Percentiles rank a stretch among this genome's conserved stretches.
These are phyloP conservation scores for Aspergillus texensis DNA, from an alignment of 2,329 filamentous ascomycete genomes.

Conservation along the genomic window DNA sequence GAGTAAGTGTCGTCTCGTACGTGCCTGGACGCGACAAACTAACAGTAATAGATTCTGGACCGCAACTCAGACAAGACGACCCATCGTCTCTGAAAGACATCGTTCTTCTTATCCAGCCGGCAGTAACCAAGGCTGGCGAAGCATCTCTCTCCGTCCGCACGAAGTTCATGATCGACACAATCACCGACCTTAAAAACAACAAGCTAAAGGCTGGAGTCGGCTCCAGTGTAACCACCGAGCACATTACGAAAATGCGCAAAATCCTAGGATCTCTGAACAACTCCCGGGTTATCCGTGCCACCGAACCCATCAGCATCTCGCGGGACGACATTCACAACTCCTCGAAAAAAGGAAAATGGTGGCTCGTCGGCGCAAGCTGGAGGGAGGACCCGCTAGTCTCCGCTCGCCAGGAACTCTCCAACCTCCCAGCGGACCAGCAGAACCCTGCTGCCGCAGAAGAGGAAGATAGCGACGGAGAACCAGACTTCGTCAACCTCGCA, in stretches of 20 bases:
- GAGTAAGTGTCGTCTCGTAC: constrained; percentile 42
- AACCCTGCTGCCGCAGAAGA: constrained; percentile 12
- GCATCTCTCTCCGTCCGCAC: constrained; percentile 79
- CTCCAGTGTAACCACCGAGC: constrained; percentile 74
- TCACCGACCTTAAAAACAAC: constrained; percentile 93
- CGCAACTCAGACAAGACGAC: constrained; percentile 84
- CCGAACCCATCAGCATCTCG: constrained; percentile 79
- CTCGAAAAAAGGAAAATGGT: constrained; percentile 94
- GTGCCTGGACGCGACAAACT: constrained; percentile 5
- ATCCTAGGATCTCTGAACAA: constrained; percentile 75
- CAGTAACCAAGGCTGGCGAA: constrained; percentile 68
- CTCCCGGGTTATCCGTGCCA: constrained; percentile 66
- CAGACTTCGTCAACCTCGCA: constrained; percentile 75
- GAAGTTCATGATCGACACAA: constrained; percentile 96
- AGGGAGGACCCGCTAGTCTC: constrained; percentile 46
- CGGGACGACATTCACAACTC: constrained; percentile 80
- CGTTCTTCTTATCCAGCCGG: constrained; percentile 74
- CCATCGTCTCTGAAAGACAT: constrained; percentile 87
- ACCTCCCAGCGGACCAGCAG: constrained; percentile 16
- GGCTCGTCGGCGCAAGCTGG: constrained; percentile 97
- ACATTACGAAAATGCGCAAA: constrained; percentile 87
- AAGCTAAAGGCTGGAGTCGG: constrained; percentile 76
- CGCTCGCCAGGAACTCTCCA: constrained; percentile 36
- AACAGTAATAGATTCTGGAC: constrained; percentile 62
- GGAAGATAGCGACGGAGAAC: constrained; percentile 41